Percentiles rank a stretch among this genome's conserved stretches.
phyloP scores from a whole-genome alignment of 1,284 basidiomycete species.

The Trametes sp. region DNA sequence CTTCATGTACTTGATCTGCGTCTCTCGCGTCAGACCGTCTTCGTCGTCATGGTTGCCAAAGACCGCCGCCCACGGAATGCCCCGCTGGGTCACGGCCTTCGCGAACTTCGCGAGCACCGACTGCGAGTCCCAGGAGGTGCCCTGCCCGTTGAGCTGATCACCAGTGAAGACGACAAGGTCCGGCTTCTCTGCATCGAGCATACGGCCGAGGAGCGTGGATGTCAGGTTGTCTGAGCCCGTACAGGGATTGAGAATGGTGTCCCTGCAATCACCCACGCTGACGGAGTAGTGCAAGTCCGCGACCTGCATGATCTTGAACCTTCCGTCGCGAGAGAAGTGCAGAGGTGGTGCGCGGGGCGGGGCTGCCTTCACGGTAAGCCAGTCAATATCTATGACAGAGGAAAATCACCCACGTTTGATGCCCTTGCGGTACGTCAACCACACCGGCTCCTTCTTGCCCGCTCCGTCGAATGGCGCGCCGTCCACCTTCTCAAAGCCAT shows the following conservation, averaged over 20 bases:
- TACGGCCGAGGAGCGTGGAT: constrained; percentile 67
- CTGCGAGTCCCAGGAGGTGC: constrained; percentile 86
- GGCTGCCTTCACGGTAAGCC: constrained; percentile 46
- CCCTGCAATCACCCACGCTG: constrained; percentile 73
- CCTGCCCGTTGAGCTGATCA: constrained; percentile 89
- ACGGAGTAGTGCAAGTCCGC: constrained; percentile 92
- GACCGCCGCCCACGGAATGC: constrained; percentile 89
- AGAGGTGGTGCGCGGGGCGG: constrained; percentile 76
- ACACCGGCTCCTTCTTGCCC: constrained; percentile 54
- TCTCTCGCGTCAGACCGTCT: constrained; percentile 64
- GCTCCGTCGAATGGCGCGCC: constrained; percentile 53
- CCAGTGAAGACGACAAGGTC: constrained; percentile 91
- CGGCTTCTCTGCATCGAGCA: constrained; percentile 86
- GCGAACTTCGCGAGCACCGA: constrained; percentile 91
- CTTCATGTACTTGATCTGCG: constrained; percentile 78
- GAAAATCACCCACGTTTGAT: constrained; percentile 61
- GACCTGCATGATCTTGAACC: constrained; percentile 89
- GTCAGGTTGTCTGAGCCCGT: constrained; percentile 78
- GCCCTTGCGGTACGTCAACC: constrained; percentile 67
- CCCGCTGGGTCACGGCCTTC: constrained; percentile 73
- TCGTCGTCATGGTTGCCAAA: constrained; percentile 95
- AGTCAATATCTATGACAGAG: too few relatives aligned
- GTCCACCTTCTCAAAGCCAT: constrained; percentile 79
- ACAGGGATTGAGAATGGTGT: constrained; percentile 65
- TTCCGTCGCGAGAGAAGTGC: constrained; percentile 83